phyloP scores from a whole-genome alignment of 768 basidiomycete species.

The Mycena chlorophos region DNA sequence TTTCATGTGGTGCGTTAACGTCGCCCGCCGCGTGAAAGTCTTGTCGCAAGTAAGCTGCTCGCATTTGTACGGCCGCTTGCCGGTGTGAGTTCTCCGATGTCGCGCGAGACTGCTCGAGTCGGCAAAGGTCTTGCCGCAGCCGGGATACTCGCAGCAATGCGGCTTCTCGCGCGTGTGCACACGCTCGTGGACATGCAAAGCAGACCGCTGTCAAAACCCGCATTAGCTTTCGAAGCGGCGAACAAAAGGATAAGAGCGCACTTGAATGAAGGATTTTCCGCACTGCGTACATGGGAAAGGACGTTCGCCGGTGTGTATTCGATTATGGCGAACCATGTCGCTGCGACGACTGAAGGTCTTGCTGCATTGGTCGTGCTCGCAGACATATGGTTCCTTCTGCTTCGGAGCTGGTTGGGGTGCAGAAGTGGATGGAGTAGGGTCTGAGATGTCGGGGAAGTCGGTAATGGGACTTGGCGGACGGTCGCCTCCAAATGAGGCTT shows the following conservation, averaged over 20 bases:
- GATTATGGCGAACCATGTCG: conserved; percentile 81
- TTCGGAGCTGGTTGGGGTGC: conserved; percentile 30
- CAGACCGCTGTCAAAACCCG: conserved; percentile 64
- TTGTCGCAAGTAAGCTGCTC: conserved; percentile 82
- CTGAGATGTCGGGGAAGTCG: conserved; percentile 37
- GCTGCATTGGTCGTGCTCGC: conserved; percentile 70
- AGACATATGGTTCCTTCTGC: conserved; percentile 52
- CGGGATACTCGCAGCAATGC: conserved; percentile 86
- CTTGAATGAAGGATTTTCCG: conserved; percentile 92
- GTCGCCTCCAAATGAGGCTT: conserved; percentile 61
- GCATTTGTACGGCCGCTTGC: conserved; percentile 84
- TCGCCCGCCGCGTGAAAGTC: conserved; percentile 85
- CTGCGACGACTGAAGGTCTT: conserved; percentile 84
- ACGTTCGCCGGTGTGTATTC: conserved; percentile 89
- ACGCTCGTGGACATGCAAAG: conserved; percentile 83
- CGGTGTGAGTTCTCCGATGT: conserved; percentile 87
- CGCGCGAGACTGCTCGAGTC: conserved; percentile 91
- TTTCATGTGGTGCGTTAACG: conserved; percentile 83
- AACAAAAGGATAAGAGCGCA: conserved; percentile 28
- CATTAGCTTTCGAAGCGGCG: conserved; percentile 14
- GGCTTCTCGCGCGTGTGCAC: conserved; percentile 95
- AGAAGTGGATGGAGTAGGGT: conserved; percentile 57
- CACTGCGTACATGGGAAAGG: conserved; percentile 81
- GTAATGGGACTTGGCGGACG: conserved; percentile 41
- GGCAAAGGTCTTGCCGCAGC: conserved; percentile 84